A percentile compares a stretch with the other conserved stretches of the same genome.
These are phyloP conservation scores for Colletotrichum gigasporum DNA, from an alignment of 2,329 filamentous ascomycete species.

Conservation along the genomic window DNA sequence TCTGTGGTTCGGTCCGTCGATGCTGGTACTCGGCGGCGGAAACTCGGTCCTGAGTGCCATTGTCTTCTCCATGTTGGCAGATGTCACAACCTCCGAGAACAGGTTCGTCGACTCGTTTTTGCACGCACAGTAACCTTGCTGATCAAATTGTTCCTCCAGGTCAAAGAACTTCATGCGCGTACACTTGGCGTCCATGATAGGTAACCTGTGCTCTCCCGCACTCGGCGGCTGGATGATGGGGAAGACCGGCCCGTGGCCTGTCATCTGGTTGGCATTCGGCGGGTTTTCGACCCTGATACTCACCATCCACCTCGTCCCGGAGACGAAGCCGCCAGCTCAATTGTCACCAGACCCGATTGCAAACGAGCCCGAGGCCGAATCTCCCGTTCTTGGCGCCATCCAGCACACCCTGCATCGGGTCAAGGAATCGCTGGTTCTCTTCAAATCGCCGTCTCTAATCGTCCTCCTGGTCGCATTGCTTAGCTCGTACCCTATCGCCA, in stretches of 20 bases:
- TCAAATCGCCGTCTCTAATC: conserved; percentile 37
- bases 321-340: conserved; percentile 35
- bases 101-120: conserved; percentile 38
- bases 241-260: conserved; percentile 41
- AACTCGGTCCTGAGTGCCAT: conserved; percentile 41
- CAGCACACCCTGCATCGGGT: conserved; percentile 31
- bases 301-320: conserved; percentile 38
- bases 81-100: conserved; percentile 46
- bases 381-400: not conserved
- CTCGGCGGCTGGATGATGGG: conserved; percentile 47
- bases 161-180: conserved; percentile 46
- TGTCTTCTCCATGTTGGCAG: conserved; percentile 46
- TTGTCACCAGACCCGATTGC: conserved; percentile 9
- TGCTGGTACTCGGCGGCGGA: conserved; percentile 47
- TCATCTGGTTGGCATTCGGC: conserved; percentile 1
- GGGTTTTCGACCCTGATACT: conserved; percentile 26
- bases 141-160: conserved; percentile 35
- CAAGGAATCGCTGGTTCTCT: conserved; percentile 33
- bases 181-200: conserved; percentile 40
- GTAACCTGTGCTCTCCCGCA: conserved; percentile 47
- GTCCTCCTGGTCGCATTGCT: conserved; percentile 39
- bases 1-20: conserved; percentile 44
- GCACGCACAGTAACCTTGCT: not conserved
- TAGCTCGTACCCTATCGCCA: not conserved
- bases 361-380: not conserved